Percentiles rank a stretch among this genome's conserved stretches.
phyloP scores from a whole-genome alignment of 2,329 filamentous ascomycete genomes.

The Fusarium falciforme region DNA sequence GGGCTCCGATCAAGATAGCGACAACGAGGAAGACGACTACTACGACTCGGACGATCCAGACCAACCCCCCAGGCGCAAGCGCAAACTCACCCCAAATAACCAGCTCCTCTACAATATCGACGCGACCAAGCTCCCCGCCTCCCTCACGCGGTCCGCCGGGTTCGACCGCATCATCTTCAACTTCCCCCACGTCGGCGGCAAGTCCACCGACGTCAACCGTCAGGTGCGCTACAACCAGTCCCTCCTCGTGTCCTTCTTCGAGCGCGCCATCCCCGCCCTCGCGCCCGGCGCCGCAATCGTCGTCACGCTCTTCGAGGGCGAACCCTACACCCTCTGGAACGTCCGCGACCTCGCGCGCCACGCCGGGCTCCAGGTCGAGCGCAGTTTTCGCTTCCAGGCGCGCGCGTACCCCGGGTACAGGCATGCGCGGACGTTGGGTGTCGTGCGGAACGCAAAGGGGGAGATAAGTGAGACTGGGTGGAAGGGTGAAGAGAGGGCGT shows the following conservation, averaged over 20 bases:
- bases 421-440: conserved; percentile 79
- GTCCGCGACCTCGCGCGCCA: conserved; percentile 87
- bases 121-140: conserved; percentile 69
- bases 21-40: conserved; percentile 28
- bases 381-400: conserved; percentile 77
- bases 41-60: conserved; percentile 34
- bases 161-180: conserved; percentile 93
- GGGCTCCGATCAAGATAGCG: conserved; percentile 29
- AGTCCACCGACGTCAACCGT: conserved; percentile 91
- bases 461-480: conserved; percentile 55
- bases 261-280: conserved; percentile 55
- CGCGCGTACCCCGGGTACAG: conserved; percentile 77
- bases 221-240: conserved; percentile 94
- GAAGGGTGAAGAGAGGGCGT: conserved; percentile 56
- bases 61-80: conserved; percentile 27
- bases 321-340: conserved; percentile 97
- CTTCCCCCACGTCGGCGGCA: conserved; percentile 95
- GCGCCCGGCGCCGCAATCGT: conserved; percentile 71
- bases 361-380: conserved; percentile 74
- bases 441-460: conserved; percentile 62
- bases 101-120: conserved; percentile 72
- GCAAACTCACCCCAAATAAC: conserved; percentile 41
- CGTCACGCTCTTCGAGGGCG: conserved; percentile 90
- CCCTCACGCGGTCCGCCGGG: conserved; percentile 51
- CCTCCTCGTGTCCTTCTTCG: conserved; percentile 77